Base-by-base conservation (phyloP, 1,284 basidiomycete genomes). In the Afroboletus lepidellus region DNA sequence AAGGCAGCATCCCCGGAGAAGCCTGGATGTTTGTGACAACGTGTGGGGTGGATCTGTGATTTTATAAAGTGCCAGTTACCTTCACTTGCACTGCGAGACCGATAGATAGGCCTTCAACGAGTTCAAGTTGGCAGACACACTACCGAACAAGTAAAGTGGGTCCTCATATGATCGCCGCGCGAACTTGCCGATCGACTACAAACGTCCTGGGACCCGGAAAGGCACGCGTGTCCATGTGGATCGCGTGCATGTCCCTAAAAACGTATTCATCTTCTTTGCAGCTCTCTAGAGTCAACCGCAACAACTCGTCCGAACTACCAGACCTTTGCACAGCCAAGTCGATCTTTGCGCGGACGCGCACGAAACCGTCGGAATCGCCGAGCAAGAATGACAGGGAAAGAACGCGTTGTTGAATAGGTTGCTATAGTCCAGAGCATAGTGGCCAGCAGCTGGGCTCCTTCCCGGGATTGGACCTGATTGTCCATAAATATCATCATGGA, bases 381-480 rank as follows among this genome's bases (percentile, higher is more conserved):
- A 68, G 51, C 16, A 68, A 34, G 21, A 57, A 65, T 0, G 55
- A 53, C 6, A 65, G 36, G 53, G 36, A n/a, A 64, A 65, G 38
- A 61, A 53, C 0, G 55, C 12, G 32, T 56, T 65, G 47, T 37
- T 57, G 23, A 63, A 2, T 0, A 46, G 61, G 12, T 66, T 65
- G 47, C 49, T 65, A n/a, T 66, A 0, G 51, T 57, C 65, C 65
- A 68, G 18, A 66, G 25, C 46, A 68, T 63, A 15, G 44, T 57
- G 38, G 66, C 52, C 11, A 61, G 39, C 32, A 68, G 16, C 37
- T 59, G 54, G 0, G 64, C 62, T 1, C 51, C 64, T 27, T 58
- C 65, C 37, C 37, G 23, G 2, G 51, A 43, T 20, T 51, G 53
- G 34, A 68, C 54, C 6, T 50, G 16, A 9, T 68, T 64, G 3